Evolutionary conservation across 2,329 filamentous ascomycete genomes (phyloP), one percentile per base, ranked within the genome.

Genomic region (Exophiala calicioides): DNA sequence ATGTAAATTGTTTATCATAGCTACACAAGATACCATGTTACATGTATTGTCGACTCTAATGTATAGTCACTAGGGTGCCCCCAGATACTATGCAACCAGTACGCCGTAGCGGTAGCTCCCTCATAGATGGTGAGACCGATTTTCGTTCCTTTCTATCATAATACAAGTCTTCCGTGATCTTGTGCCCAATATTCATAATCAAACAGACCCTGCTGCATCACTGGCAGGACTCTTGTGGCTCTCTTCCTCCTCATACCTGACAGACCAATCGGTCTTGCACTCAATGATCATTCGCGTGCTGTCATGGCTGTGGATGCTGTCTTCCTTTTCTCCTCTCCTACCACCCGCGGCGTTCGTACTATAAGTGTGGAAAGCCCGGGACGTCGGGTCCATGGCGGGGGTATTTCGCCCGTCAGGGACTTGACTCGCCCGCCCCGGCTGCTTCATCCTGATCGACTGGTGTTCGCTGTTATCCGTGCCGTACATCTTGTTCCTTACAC

Each of bases 181-280:
- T 32, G 30, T 6, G n/a, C n/a, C n/a, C 30, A 15, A 32, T 32
- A 13, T 7, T 15, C 13, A 36, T 26, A 10, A n/a, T 39, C 36
- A 47, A 5, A 47, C 36, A 13, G 44, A 47, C 1, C 19, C 36
- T 9, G 16, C 36, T 13, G 29, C 20, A 29, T 40, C 44, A 21
- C 44, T 47, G 9, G 30, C 12, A 32, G 27, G 29, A 30, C 44
- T 47, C 36, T 47, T 47, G 13, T 47, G 36, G 27, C 44, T 47
- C 29, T 47, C 44, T 13, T 35, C 44, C 36, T 47, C 44, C 41
- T 47, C 44, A n/a, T 47, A 47, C 16, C 44, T 16, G 9, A 47
- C 30, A 8, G 44, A 47, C 44, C 44, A 47, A n/a, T 37, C 44
- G 6, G 44, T 47, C 36, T 47, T 40, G 27, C 44, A 36, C 30